A percentile compares a stretch with the other conserved stretches of the same genome.
phyloP scores from a whole-genome alignment of 805 yeast genomes.

The Pichia rugopelliculosa region DNA sequence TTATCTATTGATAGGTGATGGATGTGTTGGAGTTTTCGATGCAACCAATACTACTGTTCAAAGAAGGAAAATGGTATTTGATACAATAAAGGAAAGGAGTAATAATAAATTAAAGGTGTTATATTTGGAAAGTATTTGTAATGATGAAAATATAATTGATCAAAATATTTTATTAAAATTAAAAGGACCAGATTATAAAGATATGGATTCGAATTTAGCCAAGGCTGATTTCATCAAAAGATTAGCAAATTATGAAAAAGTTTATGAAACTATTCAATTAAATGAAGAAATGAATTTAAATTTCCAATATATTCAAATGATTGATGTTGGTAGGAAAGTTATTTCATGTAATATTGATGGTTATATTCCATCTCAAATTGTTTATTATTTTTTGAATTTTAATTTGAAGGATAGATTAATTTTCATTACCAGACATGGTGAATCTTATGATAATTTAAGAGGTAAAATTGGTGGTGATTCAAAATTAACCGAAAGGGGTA shows the following conservation, averaged over 20 bases:
- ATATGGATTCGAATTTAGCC: constrained; percentile 79
- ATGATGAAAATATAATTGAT: constrained; percentile 69
- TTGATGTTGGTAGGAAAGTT: constrained; percentile 90
- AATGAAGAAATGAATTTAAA: constrained; percentile 59
- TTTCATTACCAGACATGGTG: constrained; percentile 95
- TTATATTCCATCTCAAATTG: constrained; percentile 86
- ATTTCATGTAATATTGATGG: constrained; percentile 85
- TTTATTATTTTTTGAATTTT: constrained; percentile 82
- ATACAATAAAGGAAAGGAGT: constrained; percentile 47
- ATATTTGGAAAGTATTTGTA: constrained; percentile 81
- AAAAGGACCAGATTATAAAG: constrained; percentile 85
- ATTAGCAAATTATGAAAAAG: constrained; percentile 74
- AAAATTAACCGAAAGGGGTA: constrained; percentile 69
- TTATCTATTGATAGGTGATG: constrained; percentile 70
- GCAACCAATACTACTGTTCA: constrained; percentile 71
- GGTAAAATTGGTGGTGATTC: constrained; percentile 95
- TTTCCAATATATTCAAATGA: constrained; percentile 88
- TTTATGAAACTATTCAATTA: constrained; percentile 78
- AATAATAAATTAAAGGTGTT: constrained; percentile 66
- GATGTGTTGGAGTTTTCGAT: constrained; percentile 88
- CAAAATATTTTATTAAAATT: constrained; percentile 76
- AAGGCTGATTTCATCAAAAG: constrained; percentile 76
- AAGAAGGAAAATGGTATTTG: constrained; percentile 54
- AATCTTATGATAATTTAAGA: constrained; percentile 71
- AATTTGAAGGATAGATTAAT: constrained; percentile 84